Base-by-base conservation (phyloP, 768 basidiomycete species). In the Boletales sp. region DNA sequence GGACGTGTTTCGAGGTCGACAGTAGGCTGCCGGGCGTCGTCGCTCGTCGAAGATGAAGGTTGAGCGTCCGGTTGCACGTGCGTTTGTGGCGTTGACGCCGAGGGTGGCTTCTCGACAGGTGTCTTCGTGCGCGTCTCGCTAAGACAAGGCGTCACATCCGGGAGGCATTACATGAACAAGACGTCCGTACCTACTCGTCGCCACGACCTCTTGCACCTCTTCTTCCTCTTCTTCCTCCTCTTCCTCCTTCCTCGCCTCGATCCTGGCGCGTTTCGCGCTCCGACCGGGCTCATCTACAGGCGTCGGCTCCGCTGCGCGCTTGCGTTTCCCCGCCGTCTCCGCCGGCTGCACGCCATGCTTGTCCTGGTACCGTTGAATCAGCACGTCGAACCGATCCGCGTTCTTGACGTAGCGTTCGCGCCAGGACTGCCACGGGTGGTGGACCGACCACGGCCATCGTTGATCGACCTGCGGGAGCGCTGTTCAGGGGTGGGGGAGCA, bases 381-480 rank as follows among this genome's bases (percentile, higher is more conserved):
- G 44, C 3, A 10, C 24, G 51, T 84, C 74, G 45, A 81, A 83
- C 0, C 54, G 19, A 0, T 31, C 55, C 35, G 69, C 43, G 43
- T 84, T 70, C 53, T 71, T 79, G 52, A 60, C 68, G 55, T 86
- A 86, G n/a, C 76, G 72, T 40, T 80, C 75, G 19, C 81, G 76
- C 85, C 85, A 86, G 5, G 82, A 82, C n/a, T 72, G 71, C 79
- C 73, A 80, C 3, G 81, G 4, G 60, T 84, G 85, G 7, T 62
- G 65, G 15, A 43, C 52, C n/a, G 74, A 64, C 80, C 82, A 86
- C 11, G 71, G 64, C 80, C 82, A 84, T 51, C 61, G 65, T 0
- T 58, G 55, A 0, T 69, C 50, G 19, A 52, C 62, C 80, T 82
- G 51, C n/a, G 44, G 13, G 17, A 29, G 30, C 19, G 19, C 43